phyloP scores from a whole-genome alignment of 345 rosid genomes.

The Corchorus capsularis region DNA sequence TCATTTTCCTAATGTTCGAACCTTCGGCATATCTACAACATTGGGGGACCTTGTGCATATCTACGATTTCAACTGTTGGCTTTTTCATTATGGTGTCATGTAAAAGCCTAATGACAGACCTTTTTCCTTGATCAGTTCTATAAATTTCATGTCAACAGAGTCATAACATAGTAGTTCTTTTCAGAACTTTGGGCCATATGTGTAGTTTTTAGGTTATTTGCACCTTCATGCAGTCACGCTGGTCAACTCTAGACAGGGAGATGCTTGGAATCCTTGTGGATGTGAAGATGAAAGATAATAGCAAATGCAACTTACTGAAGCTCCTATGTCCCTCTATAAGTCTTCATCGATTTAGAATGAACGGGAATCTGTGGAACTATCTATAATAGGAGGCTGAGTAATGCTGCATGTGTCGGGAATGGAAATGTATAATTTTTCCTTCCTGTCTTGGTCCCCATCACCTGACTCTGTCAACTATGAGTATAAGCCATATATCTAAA shows the following conservation, averaged over 20 bases:
- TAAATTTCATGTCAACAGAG: not conserved
- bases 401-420: not conserved
- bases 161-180: not conserved
- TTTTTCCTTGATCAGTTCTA: not conserved
- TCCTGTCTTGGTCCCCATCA: not conserved
- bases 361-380: not conserved
- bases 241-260: not conserved
- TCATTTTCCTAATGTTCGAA: not conserved
- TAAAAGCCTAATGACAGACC: not conserved
- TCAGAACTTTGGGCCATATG: not conserved
- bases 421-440: constrained; percentile 1
- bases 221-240: constrained; percentile 13
- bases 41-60: not conserved
- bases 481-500: not conserved
- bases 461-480: not conserved
- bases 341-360: not conserved
- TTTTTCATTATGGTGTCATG: not conserved
- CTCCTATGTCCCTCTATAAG: not conserved
- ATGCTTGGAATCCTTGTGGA: not conserved
- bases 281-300: not conserved
- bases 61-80: not conserved
- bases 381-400: not conserved
- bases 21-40: not conserved
- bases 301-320: not conserved
- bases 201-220: not conserved